A percentile compares a stretch with the other conserved stretches of the same genome.
Evolutionary conservation across 2,329 filamentous ascomycete species (phyloP).

Genomic region (Shiraia sp.): DNA sequence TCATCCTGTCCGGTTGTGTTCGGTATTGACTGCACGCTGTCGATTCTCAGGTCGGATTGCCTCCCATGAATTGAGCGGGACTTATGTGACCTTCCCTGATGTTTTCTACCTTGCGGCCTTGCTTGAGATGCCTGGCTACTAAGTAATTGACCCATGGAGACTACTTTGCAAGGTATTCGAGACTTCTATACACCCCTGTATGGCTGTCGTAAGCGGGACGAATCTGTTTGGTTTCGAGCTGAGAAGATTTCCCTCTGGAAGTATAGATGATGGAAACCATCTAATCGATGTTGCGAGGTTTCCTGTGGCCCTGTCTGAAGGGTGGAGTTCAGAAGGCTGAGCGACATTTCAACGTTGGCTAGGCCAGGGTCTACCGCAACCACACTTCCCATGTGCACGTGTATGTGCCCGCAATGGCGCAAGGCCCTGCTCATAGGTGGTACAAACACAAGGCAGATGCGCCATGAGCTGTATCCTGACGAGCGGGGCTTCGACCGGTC

Average conservation of each 20-base stretch:
- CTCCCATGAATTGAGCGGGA: not conserved
- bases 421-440: not conserved
- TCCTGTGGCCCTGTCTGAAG: conserved; percentile 1
- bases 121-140: conserved; percentile 2
- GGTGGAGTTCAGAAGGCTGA: conserved; percentile 3
- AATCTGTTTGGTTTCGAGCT: not conserved
- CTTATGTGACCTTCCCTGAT: not conserved
- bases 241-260: not conserved
- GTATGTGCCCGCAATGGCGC: conserved; percentile 1
- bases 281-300: not conserved
- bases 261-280: not conserved
- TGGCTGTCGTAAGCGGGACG: not conserved
- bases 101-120: not conserved
- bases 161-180: not conserved
- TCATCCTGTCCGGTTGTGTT: not conserved
- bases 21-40: not conserved
- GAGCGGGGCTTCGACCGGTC: conserved; percentile 12
- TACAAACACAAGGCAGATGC: conserved; percentile 2
- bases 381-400: not conserved
- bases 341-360: not conserved
- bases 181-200: too few species aligned
- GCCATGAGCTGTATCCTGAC: conserved; percentile 2
- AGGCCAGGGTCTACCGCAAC: not conserved
- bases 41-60: not conserved
- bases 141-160: conserved; percentile 10